Evolutionary conservation across 2,329 filamentous ascomycete species (phyloP).

Genomic region (Sporothrix schenckii): DNA sequence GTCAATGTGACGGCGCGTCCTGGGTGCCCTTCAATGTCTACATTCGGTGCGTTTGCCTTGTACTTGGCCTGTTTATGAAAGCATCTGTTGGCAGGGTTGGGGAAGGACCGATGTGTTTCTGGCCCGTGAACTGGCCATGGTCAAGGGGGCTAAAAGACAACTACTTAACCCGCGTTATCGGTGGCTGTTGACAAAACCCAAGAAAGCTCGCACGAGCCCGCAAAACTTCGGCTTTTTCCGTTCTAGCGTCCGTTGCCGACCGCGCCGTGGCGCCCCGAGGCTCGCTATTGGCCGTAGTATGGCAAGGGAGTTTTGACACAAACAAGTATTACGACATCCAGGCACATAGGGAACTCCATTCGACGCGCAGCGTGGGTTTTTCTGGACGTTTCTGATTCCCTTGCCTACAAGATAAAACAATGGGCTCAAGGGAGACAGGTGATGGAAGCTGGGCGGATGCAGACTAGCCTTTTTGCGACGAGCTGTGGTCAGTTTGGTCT

Average conservation of each 20-base stretch:
- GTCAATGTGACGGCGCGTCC: no score
- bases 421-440: not conserved
- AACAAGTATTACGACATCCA: not conserved
- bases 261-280: not conserved
- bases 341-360: not conserved
- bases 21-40: no score
- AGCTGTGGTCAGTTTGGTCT: not conserved
- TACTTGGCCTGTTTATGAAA: not conserved
- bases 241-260: constrained; percentile 15
- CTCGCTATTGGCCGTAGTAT: not conserved
- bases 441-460: constrained; percentile 17
- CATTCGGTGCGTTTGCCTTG: no score
- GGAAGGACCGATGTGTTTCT: not conserved
- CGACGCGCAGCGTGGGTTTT: not conserved
- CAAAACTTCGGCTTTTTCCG: not conserved
- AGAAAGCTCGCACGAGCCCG: constrained; percentile 8
- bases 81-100: not conserved
- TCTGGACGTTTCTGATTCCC: not conserved
- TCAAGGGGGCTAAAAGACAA: not conserved
- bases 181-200: not conserved
- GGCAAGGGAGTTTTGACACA: no score
- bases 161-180: not conserved
- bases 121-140: not conserved
- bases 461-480: constrained; percentile 4
- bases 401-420: constrained; percentile 12